Evolutionary conservation across 352 stramenopile species (phyloP).

Genomic region (Pythium periplocum): DNA sequence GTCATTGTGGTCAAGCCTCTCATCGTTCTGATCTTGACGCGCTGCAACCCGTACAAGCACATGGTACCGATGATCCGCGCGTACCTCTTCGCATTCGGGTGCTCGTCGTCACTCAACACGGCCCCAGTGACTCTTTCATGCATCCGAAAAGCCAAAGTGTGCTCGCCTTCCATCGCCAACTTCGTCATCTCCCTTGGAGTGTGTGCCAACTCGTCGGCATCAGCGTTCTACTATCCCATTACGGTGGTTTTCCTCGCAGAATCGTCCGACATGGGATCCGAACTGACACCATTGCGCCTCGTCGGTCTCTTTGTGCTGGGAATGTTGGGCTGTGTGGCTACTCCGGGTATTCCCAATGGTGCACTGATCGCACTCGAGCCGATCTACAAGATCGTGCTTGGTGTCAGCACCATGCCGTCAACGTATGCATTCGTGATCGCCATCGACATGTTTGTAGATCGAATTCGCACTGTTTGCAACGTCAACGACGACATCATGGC

Average conservation of each 20-base stretch:
- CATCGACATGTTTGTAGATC: constrained; percentile 63
- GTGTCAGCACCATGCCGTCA: constrained; percentile 26
- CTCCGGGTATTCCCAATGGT: constrained; percentile 45
- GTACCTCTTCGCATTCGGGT: constrained; percentile 66
- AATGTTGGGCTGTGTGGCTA: constrained; percentile 42
- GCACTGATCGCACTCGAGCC: constrained; percentile 52
- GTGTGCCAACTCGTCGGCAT: constrained; percentile 48
- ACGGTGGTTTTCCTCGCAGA: constrained; percentile 56
- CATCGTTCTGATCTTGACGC: constrained; percentile 59
- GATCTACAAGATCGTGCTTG: constrained; percentile 26
- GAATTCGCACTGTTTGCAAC: constrained; percentile 64
- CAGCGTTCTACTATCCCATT: constrained; percentile 60
- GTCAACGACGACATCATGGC: constrained; percentile 80
- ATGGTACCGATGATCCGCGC: constrained; percentile 59
- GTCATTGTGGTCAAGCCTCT: constrained; percentile 50
- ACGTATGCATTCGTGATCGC: constrained; percentile 51
- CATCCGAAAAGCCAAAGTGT: constrained; percentile 53
- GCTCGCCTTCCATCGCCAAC: constrained; percentile 68
- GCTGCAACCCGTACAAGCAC: constrained; percentile 65
- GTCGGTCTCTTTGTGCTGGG: constrained; percentile 51
- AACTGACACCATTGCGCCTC: constrained; percentile 41
- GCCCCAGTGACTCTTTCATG: constrained; percentile 60
- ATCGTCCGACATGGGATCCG: constrained; percentile 43
- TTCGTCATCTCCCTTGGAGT: constrained; percentile 72
- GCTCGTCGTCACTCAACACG: constrained; percentile 58